Evolutionary conservation across 1,284 basidiomycete genomes (phyloP), one percentile per base, ranked within the genome.

Genomic region (Apiotrichum domesticum): DNA sequence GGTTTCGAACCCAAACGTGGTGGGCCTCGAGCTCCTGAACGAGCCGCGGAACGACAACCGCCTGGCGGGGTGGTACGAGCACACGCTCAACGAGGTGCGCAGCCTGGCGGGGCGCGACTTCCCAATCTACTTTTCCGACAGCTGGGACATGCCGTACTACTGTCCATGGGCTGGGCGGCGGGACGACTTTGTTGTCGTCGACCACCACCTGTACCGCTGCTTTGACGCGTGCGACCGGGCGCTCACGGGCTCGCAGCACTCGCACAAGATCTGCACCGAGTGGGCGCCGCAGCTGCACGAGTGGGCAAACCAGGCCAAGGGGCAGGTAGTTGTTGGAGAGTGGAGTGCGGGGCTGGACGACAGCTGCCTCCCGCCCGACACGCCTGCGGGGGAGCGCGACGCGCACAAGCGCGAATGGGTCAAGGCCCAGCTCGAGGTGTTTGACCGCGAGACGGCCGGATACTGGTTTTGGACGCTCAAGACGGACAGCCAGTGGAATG

Each of bases 381-480:
- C 71, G 33, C 65, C 82, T 66, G 79, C 75, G 14, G 74, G 82
- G 66, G 70, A 77, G 62, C 75, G 78, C 64, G 79, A 82, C 73
- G 68, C 80, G 67, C 73, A 79, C 69, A 74, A 80, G 61, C 74
- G 79, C 53, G 78, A 77, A 14, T 90, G 83, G 63, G 79, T 87
- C 4, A 72, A 79, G 14, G 85, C 87, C 9, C 85, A 94, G 73
- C 76, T 91, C 54, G 80, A 80, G 21, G 64, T 87, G 39, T 92
- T 82, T 62, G 87, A 91, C 62, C 72, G 76, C 54, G 71, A 77
- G 39, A 86, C 87, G 56, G 84, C 83, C 0, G 90, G 90, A 3
- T 88, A 83, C 82, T 93, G 85, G 77, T 93, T 87, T 74, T 95
- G 90, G 91, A 91, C 88, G 43, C 87, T 85, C 71, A 90, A 87